Evolutionary conservation across 176 grass and related monocot species (phyloP), one percentile per base, ranked within the genome.

Genomic region (Sorghum bicolor): DNA sequence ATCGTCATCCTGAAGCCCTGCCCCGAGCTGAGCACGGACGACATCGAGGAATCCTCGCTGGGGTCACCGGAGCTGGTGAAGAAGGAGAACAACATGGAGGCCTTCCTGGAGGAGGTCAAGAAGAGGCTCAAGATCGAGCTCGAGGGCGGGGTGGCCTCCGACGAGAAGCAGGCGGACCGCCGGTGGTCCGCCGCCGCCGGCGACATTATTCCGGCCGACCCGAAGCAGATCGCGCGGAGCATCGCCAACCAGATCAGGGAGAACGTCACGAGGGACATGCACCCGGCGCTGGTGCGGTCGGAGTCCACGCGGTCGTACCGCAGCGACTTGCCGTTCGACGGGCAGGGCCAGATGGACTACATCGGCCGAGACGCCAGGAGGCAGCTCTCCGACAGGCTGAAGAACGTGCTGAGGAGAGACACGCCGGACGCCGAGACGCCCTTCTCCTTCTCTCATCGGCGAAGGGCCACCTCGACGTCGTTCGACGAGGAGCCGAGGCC

Each of bases 101-200:
- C 89, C 72, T 99, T 99, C 81, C 93, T 99, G 1, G 91, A 99
- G 88, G 93, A 99, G 84, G 97, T 99, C 53, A 99, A 89, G 68
- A 96, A 89, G 67, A 81, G 87, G 83, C 93, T 99, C 12, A 94
- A 92, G 67, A 60, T 86, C 30, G 97, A 99, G 86, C 94, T 96
- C 11, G 89, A 92, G 80, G 93, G 97, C 30, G 90, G 77, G 37
- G 6, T 60, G 60, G 36, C 72, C 37, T 34, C 84, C 47, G 40
- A 78, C 38, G 83, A 88, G 38, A 90, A 55, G 57, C 53, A 58
- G 53, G 53, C 53, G 75, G 80, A 50, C 3, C 55, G 84, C 32
- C 41, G 75, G 77, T 88, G 89, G 89, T 14, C 53, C 48, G 19
- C 4, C 4, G 41, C 63, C 58, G 29, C 2, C 4, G 40, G 0